Percentiles rank a stretch among this genome's conserved stretches.
phyloP scores from a whole-genome alignment of 345 rosid species.

The Eucalyptus victrix region DNA sequence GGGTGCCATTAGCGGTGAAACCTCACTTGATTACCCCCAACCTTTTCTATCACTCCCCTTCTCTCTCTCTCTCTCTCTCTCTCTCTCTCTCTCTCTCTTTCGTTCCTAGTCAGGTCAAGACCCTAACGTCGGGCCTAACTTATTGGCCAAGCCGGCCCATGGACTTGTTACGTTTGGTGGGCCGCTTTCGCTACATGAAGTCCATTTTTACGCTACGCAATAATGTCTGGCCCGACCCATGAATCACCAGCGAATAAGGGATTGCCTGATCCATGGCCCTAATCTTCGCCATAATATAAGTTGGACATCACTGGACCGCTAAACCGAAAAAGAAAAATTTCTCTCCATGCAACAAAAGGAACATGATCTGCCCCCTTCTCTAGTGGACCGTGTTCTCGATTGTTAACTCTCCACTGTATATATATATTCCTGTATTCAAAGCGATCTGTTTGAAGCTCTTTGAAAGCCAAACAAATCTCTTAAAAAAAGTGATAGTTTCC shows the following conservation, averaged over 20 bases:
- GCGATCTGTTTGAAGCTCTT: neutral
- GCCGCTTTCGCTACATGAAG: neutral
- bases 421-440: too few species aligned
- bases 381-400: neutral
- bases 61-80: rapidly evolving
- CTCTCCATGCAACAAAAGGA: neutral
- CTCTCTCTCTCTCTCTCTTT: neutral
- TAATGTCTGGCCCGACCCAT: neutral
- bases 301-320: too few species aligned
- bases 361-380: neutral
- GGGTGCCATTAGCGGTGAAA: neutral
- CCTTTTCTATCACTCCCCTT: neutral
- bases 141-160: neutral
- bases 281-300: neutral
- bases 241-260: neutral
- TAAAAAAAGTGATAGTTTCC: neutral
- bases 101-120: neutral
- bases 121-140: neutral
- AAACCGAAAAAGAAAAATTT: neutral
- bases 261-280: neutral
- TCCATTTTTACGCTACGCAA: neutral
- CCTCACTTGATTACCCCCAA: neutral
- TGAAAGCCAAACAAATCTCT: neutral
- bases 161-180: neutral
- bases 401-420: too few species aligned